These are phyloP conservation scores for Chlamydomonas sp. DNA, from an alignment of 139 green algal species.

Conservation along the genomic window DNA sequence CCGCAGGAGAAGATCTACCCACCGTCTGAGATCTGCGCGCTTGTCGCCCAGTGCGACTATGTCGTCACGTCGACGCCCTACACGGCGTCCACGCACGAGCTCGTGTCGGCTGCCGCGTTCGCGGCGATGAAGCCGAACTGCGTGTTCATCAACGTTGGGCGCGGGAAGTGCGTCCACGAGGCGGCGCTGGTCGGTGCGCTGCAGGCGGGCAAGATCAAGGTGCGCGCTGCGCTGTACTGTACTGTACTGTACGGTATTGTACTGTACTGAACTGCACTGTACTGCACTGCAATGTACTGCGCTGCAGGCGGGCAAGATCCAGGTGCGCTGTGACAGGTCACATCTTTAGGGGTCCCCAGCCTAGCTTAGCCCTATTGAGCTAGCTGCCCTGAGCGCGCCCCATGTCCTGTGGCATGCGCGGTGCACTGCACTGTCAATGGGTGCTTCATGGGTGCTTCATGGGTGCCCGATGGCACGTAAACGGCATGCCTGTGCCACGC, in stretches of 20 bases:
- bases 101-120: slow-evolving; percentile 47
- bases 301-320: background rate
- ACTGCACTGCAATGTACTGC: background rate
- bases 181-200: slow-evolving; percentile 52
- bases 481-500: too few species aligned
- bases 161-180: slow-evolving; percentile 72
- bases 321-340: too few species aligned
- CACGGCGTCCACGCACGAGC: slow-evolving; percentile 50
- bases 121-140: slow-evolving; percentile 54
- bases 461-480: too few species aligned
- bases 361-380: too few species aligned
- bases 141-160: slow-evolving; percentile 77
- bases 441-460: too few species aligned
- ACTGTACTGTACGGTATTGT: too few species aligned
- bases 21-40: slow-evolving; percentile 40
- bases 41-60: slow-evolving; percentile 65
- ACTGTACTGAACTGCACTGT: background rate
- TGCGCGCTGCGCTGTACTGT: background rate
- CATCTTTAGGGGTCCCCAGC: too few species aligned
- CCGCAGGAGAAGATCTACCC: slow-evolving; percentile 48
- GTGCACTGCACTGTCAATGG: too few species aligned
- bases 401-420: too few species aligned
- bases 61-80: slow-evolving; percentile 62
- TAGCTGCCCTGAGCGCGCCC: background rate
- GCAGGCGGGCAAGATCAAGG: background rate